Evolutionary conservation across 768 basidiomycete species (phyloP).

Genomic region (Termitomyces sp.): DNA sequence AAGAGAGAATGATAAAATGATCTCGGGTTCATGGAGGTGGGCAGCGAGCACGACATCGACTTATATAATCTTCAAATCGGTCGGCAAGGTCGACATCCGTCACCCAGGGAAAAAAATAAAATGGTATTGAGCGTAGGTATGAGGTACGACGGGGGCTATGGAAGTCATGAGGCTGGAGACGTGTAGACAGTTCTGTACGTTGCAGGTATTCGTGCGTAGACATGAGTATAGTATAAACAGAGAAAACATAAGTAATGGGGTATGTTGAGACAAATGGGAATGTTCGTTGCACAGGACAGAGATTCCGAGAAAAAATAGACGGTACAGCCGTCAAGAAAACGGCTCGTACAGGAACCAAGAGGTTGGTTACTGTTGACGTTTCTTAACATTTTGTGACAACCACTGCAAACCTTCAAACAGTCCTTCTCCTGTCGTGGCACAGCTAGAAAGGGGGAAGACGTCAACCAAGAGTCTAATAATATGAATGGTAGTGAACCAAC

Average conservation of each 20-base stretch:
- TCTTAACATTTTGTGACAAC: slow-evolving; percentile 97
- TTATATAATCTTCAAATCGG: slow-evolving; percentile 21
- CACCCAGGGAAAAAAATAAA: slow-evolving; percentile 4
- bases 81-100: background rate
- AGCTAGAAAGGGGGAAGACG: slow-evolving; percentile 40
- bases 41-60: slow-evolving; percentile 32
- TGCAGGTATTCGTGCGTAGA: slow-evolving; percentile 31
- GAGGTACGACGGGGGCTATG: slow-evolving; percentile 17
- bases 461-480: slow-evolving; percentile 4
- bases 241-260: slow-evolving; percentile 26
- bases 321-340: slow-evolving; percentile 16
- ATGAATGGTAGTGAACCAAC: slow-evolving; percentile 34
- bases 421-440: slow-evolving; percentile 94
- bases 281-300: slow-evolving; percentile 15
- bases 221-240: slow-evolving; percentile 29
- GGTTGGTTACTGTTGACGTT: slow-evolving; percentile 60
- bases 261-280: slow-evolving; percentile 21
- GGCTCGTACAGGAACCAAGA: slow-evolving; percentile 7
- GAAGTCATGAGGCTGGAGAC: slow-evolving; percentile 26
- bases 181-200: slow-evolving; percentile 29
- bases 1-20: slow-evolving; percentile 8
- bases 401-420: slow-evolving; percentile 96
- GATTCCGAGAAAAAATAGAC: slow-evolving; percentile 13
- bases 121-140: slow-evolving; percentile 19
- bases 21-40: slow-evolving; percentile 6